Conservation (phyloP, 2,329 filamentous ascomycete genomes). For the Fusarium oxysporum region DNA sequence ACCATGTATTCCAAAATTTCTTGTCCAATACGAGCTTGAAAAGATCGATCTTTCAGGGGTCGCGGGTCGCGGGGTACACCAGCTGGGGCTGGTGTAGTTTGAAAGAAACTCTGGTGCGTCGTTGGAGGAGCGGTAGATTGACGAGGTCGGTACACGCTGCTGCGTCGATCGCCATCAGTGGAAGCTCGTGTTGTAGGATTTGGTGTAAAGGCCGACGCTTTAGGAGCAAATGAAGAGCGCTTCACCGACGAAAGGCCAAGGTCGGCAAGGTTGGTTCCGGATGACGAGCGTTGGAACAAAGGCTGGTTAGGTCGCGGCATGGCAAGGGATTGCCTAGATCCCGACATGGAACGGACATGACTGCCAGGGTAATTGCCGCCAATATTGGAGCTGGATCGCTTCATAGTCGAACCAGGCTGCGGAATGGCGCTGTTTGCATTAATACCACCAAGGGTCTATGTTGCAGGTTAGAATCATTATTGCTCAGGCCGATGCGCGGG, state of each 20-base stretch:
- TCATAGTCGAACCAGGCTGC: constrained; percentile 92
- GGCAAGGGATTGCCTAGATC: constrained; percentile 86
- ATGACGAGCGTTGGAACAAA: constrained; percentile 86
- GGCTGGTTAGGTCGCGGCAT: constrained; percentile 86
- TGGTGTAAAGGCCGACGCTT: constrained; percentile 70
- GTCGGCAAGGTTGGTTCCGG: constrained; percentile 82
- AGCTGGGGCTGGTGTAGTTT: constrained; percentile 83
- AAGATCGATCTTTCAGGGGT: constrained; percentile 83
- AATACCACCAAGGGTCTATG: constrained; percentile 85
- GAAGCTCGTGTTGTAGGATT: constrained; percentile 59
- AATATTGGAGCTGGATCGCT: constrained; percentile 85
- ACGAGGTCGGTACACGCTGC: constrained; percentile 83
- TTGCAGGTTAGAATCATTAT: constrained; percentile 33
- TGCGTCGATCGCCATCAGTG: constrained; percentile 71
- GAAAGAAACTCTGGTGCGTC: constrained; percentile 93
- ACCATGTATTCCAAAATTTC: constrained; percentile 93
- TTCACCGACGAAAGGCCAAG: constrained; percentile 85
- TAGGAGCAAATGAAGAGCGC: constrained; percentile 82
- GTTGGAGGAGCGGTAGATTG: constrained; percentile 75
- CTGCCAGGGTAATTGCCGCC: constrained; percentile 72
- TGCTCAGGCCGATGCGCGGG: not conserved
- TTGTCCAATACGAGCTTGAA: constrained; percentile 84
- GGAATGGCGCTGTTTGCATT: constrained; percentile 87
- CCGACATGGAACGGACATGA: constrained; percentile 85
- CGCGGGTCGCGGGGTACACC: constrained; percentile 89